phyloP scores from a whole-genome alignment of 2,329 filamentous ascomycete genomes.

The Epichloe sp. region DNA sequence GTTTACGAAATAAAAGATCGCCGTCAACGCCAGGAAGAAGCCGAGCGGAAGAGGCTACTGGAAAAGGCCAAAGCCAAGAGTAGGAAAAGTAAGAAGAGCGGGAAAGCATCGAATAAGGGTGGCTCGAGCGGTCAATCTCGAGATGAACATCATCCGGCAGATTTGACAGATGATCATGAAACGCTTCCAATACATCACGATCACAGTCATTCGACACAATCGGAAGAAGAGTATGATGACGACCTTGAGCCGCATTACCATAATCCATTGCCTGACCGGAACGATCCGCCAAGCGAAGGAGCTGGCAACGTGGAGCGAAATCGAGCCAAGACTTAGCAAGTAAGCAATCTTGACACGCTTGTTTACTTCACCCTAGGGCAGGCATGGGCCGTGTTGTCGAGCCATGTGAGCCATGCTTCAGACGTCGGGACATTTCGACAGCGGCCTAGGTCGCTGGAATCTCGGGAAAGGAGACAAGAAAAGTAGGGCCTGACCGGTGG shows the following conservation, averaged over 20 bases:
- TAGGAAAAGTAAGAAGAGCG: conserved; percentile 74
- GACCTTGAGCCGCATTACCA: conserved; percentile 17
- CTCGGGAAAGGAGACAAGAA: too few relatives aligned
- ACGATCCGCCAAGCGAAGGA: conserved; percentile 5
- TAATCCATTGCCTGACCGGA: conserved; percentile 9
- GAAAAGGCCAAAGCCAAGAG: conserved; percentile 94
- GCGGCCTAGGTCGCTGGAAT: background rate
- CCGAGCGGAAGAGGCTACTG: conserved; percentile 70
- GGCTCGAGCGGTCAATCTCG: conserved; percentile 12
- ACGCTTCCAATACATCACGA: conserved; percentile 12
- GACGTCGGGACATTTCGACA: background rate
- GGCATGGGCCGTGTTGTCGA: background rate
- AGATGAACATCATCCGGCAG: conserved; percentile 11
- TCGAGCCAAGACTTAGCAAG: conserved; percentile 6
- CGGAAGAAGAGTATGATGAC: conserved; percentile 27
- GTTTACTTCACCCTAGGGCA: background rate
- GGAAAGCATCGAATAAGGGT: conserved; percentile 35
- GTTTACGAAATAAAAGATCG: conserved; percentile 93
- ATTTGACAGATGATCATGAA: conserved; percentile 12
- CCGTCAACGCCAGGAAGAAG: conserved; percentile 66
- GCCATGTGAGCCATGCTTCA: background rate
- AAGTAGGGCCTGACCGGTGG: background rate
- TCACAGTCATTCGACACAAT: conserved; percentile 24
- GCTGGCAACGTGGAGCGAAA: conserved; percentile 8
- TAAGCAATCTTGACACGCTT: background rate